These are phyloP conservation scores for Claviceps purpurea DNA, from an alignment of 2,329 filamentous ascomycete species.

Conservation along the genomic window DNA sequence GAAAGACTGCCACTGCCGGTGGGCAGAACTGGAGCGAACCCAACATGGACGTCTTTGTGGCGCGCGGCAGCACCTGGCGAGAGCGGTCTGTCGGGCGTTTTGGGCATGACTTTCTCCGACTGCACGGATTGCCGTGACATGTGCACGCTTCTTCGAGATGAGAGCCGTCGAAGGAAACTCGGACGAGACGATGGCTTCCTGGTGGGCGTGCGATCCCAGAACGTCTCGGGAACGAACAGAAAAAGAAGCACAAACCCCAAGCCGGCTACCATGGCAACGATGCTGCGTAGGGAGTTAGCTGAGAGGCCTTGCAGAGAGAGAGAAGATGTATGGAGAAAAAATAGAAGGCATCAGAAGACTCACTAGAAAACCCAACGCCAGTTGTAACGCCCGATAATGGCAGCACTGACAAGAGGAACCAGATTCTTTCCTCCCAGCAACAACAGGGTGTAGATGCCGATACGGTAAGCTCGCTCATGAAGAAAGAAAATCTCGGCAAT, in stretches of 20 bases:
- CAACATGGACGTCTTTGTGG: conserved; percentile 18
- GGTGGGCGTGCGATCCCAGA: conserved; percentile 75
- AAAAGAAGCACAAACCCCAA: conserved; percentile 62
- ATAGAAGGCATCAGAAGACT: conserved; percentile 13
- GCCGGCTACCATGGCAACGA: conserved; percentile 68
- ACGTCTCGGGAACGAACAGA: conserved; percentile 86
- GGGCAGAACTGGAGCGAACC: conserved; percentile 13
- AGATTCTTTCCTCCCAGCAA: conserved; percentile 86
- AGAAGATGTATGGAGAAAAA: not conserved
- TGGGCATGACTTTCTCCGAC: conserved; percentile 1
- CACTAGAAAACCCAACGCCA: conserved; percentile 92
- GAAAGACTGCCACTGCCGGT: not conserved
- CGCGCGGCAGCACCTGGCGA: conserved; percentile 11
- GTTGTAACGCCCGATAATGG: conserved; percentile 58
- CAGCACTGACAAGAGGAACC: conserved; percentile 74
- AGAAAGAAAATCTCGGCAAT: conserved; percentile 95
- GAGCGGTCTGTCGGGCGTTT: conserved; percentile 6
- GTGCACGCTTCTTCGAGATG: conserved; percentile 24
- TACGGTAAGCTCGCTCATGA: conserved; percentile 81
- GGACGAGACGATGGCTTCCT: conserved; percentile 27
- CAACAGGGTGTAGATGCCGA: conserved; percentile 85
- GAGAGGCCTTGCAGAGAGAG: not conserved
- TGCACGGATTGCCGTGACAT: not conserved
- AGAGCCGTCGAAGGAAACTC: conserved; percentile 33
- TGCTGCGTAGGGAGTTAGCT: conserved; percentile 34